phyloP scores from a whole-genome alignment of 202 grass and related monocot genomes.

The Carex arenaria region DNA sequence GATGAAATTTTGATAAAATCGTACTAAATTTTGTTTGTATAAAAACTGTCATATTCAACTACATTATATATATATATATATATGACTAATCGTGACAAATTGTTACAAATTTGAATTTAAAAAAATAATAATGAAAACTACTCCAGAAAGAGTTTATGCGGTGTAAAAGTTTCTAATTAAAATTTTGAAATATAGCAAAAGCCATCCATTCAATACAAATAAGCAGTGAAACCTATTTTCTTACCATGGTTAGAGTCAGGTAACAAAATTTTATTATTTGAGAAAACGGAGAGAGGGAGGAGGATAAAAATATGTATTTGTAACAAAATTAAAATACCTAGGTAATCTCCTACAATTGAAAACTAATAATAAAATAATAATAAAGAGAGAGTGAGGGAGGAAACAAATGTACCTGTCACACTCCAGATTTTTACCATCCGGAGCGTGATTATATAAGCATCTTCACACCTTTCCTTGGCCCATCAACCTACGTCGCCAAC shows the following conservation, averaged over 20 bases:
- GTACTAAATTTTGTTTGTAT: too few species aligned
- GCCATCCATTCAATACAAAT: not conserved
- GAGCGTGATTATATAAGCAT: too few species aligned
- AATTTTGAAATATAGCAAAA: not conserved
- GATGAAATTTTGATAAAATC: too few species aligned
- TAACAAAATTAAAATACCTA: not conserved
- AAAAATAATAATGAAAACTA: not conserved
- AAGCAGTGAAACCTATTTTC: not conserved
- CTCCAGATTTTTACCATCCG: too few species aligned
- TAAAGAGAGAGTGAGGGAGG: not conserved
- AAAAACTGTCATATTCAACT: too few species aligned
- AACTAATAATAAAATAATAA: not conserved
- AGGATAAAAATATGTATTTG: not conserved
- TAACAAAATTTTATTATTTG: not conserved
- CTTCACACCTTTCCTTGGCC: too few species aligned
- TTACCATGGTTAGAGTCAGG: not conserved
- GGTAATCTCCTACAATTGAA: not conserved
- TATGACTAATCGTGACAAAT: too few species aligned
- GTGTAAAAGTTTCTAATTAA: not conserved
- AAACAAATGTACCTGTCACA: not conserved
- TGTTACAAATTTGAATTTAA: too few species aligned
- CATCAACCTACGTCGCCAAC: too few species aligned
- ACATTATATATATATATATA: too few species aligned
- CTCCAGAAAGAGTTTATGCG: not conserved
- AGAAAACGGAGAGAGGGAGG: not conserved